Conservation (phyloP, 2,329 filamentous ascomycete species). For the Sarocladiaceae sp. region DNA sequence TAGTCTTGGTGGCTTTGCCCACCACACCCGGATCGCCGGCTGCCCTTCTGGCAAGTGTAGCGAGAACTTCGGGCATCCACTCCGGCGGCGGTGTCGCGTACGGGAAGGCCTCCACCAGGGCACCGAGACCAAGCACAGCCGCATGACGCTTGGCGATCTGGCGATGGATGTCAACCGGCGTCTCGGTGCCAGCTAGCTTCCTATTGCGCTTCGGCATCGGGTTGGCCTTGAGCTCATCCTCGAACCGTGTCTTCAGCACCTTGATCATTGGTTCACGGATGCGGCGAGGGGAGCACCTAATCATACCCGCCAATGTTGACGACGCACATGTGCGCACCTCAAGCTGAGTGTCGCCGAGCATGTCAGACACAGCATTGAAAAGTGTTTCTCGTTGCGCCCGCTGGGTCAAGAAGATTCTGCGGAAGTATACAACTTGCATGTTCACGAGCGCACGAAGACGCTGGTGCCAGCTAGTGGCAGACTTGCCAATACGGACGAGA, state of each 20-base stretch:
- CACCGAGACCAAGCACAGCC: constrained; percentile 85
- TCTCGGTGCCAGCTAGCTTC: constrained; percentile 61
- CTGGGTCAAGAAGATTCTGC: constrained; percentile 83
- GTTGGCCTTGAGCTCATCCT: constrained; percentile 71
- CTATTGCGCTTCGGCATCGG: constrained; percentile 74
- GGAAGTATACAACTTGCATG: constrained; percentile 98
- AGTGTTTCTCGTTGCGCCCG: constrained; percentile 71
- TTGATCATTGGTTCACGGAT: constrained; percentile 76
- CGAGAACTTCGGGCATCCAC: constrained; percentile 93
- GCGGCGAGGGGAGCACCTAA: constrained; percentile 81
- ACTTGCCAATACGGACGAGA: constrained; percentile 82
- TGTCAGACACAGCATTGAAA: constrained; percentile 89
- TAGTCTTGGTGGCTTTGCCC: constrained; percentile 90
- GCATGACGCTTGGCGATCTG: constrained; percentile 82
- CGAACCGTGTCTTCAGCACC: constrained; percentile 75
- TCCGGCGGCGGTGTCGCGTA: constrained; percentile 87
- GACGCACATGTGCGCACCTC: constrained; percentile 94
- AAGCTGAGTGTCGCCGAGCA: constrained; percentile 87
- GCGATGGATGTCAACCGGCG: constrained; percentile 65
- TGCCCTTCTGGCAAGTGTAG: constrained; percentile 77
- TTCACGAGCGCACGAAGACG: constrained; percentile 92
- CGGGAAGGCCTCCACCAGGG: constrained; percentile 91
- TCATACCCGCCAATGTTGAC: constrained; percentile 93
- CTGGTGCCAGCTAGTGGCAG: constrained; percentile 89
- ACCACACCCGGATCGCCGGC: constrained; percentile 88